Evolutionary conservation across 1,284 basidiomycete genomes (phyloP).

Genomic region (Anthracocystis walkeri): DNA sequence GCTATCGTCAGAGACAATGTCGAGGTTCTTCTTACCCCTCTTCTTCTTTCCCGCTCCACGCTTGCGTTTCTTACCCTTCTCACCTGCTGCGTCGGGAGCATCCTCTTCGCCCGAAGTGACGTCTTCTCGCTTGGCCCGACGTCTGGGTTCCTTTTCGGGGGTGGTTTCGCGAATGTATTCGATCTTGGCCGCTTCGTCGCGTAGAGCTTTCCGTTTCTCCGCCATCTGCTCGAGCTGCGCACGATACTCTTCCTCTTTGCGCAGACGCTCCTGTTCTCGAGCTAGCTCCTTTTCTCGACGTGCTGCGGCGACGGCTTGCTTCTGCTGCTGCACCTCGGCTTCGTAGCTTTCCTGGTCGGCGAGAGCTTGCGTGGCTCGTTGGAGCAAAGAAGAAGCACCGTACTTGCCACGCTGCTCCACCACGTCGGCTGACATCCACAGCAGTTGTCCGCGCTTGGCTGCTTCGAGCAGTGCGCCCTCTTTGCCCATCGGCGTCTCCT

Average conservation of each 20-base stretch:
- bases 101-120: constrained; percentile 52
- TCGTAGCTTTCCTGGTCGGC: constrained; percentile 59
- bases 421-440: constrained; percentile 63
- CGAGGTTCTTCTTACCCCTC: constrained; percentile 40
- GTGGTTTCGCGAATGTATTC: constrained; percentile 58
- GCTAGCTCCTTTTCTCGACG: constrained; percentile 57
- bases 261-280: constrained; percentile 54
- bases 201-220: constrained; percentile 55
- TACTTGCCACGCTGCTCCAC: constrained; percentile 68
- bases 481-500: constrained; percentile 30
- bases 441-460: constrained; percentile 54
- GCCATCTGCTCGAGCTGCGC: constrained; percentile 60
- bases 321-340: constrained; percentile 46
- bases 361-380: constrained; percentile 48
- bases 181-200: constrained; percentile 62
- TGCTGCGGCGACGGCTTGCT: constrained; percentile 51
- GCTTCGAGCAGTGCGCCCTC: constrained; percentile 52
- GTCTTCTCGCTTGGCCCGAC: constrained; percentile 42
- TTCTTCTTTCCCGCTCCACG: constrained; percentile 39
- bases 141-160: constrained; percentile 46
- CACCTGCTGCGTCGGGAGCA: constrained; percentile 36
- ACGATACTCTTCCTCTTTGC: constrained; percentile 58
- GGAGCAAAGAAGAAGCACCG: constrained; percentile 59
- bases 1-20: constrained; percentile 37
- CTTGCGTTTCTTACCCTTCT: constrained; percentile 41